Evolutionary conservation across 768 basidiomycete genomes (phyloP), one percentile per base, ranked within the genome.

Genomic region (Chiua virens): DNA sequence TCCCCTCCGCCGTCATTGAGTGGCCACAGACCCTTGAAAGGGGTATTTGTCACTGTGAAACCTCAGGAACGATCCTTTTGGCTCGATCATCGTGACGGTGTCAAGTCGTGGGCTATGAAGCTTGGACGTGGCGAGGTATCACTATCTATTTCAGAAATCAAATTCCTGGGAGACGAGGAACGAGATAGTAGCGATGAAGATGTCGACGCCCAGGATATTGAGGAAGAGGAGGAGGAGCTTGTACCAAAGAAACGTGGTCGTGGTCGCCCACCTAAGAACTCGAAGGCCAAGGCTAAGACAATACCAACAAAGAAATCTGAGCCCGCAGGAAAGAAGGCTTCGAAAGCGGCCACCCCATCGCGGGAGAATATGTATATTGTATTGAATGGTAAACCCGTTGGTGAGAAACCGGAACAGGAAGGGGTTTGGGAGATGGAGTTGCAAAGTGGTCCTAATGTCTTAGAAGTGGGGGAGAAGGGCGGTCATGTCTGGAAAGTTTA

Each of bases 381-480:
- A 65, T 56, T 87, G 48, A 87, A 90, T 60, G 83, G 85, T 13
- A 64, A 73, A 28, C 46, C 76, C 4, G 68, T 82, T 18, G 71
- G 75, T 25, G 75, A 76, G 48, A 73, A 74, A 41, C 66, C 75
- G 34, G 78, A 75, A 22, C 67, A 71, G 17, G 67, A 72, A 40
- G 79, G 79, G 1, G 68, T 77, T 46, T 92, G 89, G 90, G 76
- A 78, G 57, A 70, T 89, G 15, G 76, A 78, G 17, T 68, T 89
- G 17, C 73, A 79, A 1, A 63, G 72, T 5, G 90, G 90, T 14
- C 59, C 73, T 5, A 87, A 81, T 58, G 69, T 82, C 17, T 65
- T 92, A 25, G 90, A 92, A 65, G 70, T 92, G 22, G 87, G 89
- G 30, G 86, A 87, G 71, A 78, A 77, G 59, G 83, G 80, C 30